These are phyloP conservation scores for Globisporangium heterothallicum DNA, from an alignment of 352 stramenopile species.

Conservation along the genomic window DNA sequence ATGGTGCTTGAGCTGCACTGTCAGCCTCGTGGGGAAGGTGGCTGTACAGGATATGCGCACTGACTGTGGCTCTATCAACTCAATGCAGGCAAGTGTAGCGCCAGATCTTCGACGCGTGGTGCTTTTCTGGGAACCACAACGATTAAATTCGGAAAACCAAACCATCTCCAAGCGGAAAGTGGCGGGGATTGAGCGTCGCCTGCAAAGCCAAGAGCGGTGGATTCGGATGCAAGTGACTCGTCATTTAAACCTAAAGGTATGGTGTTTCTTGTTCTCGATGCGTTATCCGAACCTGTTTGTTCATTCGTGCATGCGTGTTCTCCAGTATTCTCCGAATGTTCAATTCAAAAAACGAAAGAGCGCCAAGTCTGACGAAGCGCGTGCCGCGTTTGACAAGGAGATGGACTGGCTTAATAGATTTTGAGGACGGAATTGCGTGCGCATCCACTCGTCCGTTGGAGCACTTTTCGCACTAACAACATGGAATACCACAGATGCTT, in stretches of 20 bases:
- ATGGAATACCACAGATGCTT: too few relatives aligned
- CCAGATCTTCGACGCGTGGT: constrained; percentile 62
- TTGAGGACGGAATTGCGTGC: too few relatives aligned
- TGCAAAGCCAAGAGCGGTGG: constrained; percentile 61
- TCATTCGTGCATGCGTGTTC: not conserved
- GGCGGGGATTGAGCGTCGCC: constrained; percentile 50
- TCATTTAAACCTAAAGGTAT: constrained; percentile 77
- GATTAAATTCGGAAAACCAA: constrained; percentile 65
- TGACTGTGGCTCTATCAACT: too few relatives aligned
- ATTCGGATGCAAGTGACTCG: constrained; percentile 64
- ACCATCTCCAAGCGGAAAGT: constrained; percentile 73
- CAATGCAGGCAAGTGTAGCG: constrained; percentile 55
- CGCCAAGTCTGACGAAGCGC: constrained; percentile 54
- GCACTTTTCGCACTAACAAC: too few relatives aligned
- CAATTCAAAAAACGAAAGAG: constrained; percentile 75
- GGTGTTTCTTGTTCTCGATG: not conserved
- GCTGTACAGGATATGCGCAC: not conserved
- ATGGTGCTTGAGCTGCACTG: too few relatives aligned
- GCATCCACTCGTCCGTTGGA: too few relatives aligned
- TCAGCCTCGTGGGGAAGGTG: too few relatives aligned
- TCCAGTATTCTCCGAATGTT: constrained; percentile 66
- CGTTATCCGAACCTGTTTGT: too few relatives aligned
- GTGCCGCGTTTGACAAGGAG: constrained; percentile 60
- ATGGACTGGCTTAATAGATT: constrained; percentile 75
- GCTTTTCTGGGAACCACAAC: constrained; percentile 68